Evolutionary conservation across 2,329 filamentous ascomycete species (phyloP).

Genomic region (Fusarium nygamai): DNA sequence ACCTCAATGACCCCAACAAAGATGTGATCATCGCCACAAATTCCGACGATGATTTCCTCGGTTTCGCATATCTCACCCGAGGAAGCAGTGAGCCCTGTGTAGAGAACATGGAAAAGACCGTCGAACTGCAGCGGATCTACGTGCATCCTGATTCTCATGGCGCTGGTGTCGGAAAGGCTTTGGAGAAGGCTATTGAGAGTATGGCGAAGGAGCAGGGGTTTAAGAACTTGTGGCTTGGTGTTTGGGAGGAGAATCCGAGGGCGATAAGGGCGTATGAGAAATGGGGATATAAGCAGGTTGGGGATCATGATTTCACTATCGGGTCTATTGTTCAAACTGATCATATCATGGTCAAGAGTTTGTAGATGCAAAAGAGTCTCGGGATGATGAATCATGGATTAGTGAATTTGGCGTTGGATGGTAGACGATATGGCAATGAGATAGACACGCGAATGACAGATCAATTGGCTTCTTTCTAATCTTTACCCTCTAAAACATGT

Average conservation of each 20-base stretch:
- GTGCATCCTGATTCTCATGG: constrained; percentile 50
- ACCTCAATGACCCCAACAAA: constrained; percentile 39
- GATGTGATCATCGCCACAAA: constrained; percentile 42
- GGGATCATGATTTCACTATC: constrained; percentile 54
- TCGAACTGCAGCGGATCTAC: constrained; percentile 58
- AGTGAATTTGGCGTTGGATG: not conserved
- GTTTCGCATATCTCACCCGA: constrained; percentile 54
- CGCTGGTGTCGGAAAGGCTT: constrained; percentile 49
- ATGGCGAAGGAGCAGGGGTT: constrained; percentile 51
- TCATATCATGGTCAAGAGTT: constrained; percentile 51
- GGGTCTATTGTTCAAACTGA: constrained; percentile 56
- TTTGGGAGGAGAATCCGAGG: constrained; percentile 57
- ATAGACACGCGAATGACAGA: accelerated
- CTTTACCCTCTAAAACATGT: accelerated
- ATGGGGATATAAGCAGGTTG: constrained; percentile 53
- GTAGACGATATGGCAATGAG: no score
- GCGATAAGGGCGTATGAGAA: constrained; percentile 53
- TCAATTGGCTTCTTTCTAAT: no score
- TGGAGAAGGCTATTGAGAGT: constrained; percentile 44
- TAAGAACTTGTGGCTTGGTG: constrained; percentile 56
- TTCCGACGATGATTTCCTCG: constrained; percentile 42
- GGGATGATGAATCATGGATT: not conserved
- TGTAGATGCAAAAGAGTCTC: not conserved
- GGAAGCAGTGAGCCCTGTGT: constrained; percentile 53
- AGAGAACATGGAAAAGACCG: constrained; percentile 37